Conservation (phyloP, 495 filamentous ascomycete species). For the Penicillium salamii region DNA sequence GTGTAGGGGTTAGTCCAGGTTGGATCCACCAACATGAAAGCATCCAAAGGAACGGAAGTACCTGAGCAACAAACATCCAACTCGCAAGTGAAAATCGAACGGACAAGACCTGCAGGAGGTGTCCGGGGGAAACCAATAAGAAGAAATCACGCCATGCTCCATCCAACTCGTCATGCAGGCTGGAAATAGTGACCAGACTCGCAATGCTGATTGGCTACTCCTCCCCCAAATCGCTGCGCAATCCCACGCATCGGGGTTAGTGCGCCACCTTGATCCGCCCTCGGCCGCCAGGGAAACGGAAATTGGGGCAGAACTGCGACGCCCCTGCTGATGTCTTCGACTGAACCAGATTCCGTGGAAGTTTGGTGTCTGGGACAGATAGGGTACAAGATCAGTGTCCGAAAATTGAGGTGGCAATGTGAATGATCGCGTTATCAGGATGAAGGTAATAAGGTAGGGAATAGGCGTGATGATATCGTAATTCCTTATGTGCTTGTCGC, state of each 20-base stretch:
- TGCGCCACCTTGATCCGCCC: conserved; percentile 34
- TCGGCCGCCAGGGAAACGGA: conserved; percentile 20
- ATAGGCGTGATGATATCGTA: no score
- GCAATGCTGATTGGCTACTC: conserved; percentile 25
- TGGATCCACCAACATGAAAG: conserved; percentile 1
- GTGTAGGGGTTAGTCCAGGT: conserved; percentile 1
- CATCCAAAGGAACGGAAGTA: conserved; percentile 8
- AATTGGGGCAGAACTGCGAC: neutral
- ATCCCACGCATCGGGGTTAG: conserved; percentile 27
- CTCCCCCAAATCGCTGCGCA: conserved; percentile 29
- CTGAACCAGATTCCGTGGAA: neutral
- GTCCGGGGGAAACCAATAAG: conserved; percentile 22
- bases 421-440: no score
- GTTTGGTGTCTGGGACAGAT: conserved; percentile 2
- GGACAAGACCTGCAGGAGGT: conserved; percentile 21
- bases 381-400: no score
- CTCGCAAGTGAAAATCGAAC: conserved; percentile 13
- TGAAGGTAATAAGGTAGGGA: neutral
- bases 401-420: no score
- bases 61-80: conserved; percentile 2
- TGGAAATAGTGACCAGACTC: conserved; percentile 32
- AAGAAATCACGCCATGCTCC: conserved; percentile 29
- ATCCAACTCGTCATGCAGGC: conserved; percentile 40
- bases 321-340: conserved; percentile 7
- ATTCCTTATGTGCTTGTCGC: no score